Conservation (phyloP, 2,329 filamentous ascomycete species). For the Clarireedia sp. region DNA sequence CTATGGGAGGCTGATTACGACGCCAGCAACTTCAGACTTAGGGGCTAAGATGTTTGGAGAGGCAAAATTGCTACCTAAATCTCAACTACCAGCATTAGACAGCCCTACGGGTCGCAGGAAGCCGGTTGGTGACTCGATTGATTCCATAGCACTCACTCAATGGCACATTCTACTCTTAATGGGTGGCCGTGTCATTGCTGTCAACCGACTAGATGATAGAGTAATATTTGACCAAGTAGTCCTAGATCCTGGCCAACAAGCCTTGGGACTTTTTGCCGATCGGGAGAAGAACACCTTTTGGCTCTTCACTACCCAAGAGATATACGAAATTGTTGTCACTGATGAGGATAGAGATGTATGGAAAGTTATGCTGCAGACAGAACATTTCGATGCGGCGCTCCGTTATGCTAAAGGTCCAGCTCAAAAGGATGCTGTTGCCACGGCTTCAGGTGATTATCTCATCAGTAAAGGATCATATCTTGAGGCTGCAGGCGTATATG, state of each 20-base stretch:
- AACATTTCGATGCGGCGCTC: slow-evolving; percentile 82
- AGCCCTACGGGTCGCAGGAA: slow-evolving; percentile 56
- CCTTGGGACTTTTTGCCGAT: slow-evolving; percentile 80
- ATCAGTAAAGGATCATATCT: slow-evolving; percentile 72
- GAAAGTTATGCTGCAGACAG: slow-evolving; percentile 82
- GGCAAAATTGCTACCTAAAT: slow-evolving; percentile 67
- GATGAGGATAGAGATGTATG: slow-evolving; percentile 91
- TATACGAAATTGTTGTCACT: slow-evolving; percentile 85
- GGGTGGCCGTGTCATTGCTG: slow-evolving; percentile 73
- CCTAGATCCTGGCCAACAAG: slow-evolving; percentile 68
- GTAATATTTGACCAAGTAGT: slow-evolving; percentile 84
- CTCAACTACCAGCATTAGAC: slow-evolving; percentile 64
- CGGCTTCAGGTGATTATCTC: slow-evolving; percentile 83
- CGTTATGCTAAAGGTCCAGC: slow-evolving; percentile 71
- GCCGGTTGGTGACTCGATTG: slow-evolving; percentile 62
- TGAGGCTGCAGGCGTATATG: slow-evolving; percentile 85
- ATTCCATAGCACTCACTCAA: slow-evolving; percentile 77
- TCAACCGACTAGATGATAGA: slow-evolving; percentile 79
- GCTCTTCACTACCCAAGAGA: slow-evolving; percentile 85
- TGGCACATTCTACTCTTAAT: slow-evolving; percentile 87
- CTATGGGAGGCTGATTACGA: slow-evolving; percentile 68
- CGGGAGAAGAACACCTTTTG: slow-evolving; percentile 95
- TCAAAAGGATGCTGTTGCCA: slow-evolving; percentile 87
- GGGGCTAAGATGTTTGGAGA: slow-evolving; percentile 70
- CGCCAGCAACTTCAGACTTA: slow-evolving; percentile 53